These are phyloP conservation scores for Radiomyces spectabilis DNA, from an alignment of 192 early-diverging fungal genomes.

Conservation along the genomic window DNA sequence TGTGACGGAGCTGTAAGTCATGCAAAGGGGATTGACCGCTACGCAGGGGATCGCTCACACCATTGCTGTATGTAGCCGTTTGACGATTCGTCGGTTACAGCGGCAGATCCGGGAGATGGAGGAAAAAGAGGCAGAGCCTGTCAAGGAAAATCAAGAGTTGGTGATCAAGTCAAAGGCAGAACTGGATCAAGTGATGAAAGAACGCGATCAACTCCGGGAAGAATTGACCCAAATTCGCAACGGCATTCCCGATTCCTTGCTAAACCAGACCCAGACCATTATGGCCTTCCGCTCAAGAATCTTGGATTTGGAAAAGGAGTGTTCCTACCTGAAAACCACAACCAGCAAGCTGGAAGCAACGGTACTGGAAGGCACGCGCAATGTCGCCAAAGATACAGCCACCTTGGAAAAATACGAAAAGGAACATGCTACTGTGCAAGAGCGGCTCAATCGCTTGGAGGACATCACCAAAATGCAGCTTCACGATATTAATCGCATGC, in stretches of 20 bases:
- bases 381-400: constrained; percentile 29
- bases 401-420: constrained; percentile 15
- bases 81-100: constrained; percentile 22
- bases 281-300: constrained; percentile 29
- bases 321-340: constrained; percentile 19
- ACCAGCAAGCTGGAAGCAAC: constrained; percentile 12
- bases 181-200: constrained; percentile 18
- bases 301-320: constrained; percentile 29
- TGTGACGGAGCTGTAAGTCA: constrained; percentile 23
- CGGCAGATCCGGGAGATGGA: constrained; percentile 26
- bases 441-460: constrained; percentile 27
- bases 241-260: constrained; percentile 24
- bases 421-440: constrained; percentile 11
- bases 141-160: constrained; percentile 1
- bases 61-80: constrained; percentile 4
- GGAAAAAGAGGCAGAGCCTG: constrained; percentile 2
- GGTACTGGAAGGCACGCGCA: constrained; percentile 17
- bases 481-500: constrained; percentile 43
- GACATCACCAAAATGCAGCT: constrained; percentile 35
- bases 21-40: constrained; percentile 3
- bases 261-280: constrained; percentile 24
- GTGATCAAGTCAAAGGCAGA: constrained; percentile 5
- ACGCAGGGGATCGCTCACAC: too few species aligned
- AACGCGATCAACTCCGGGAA: constrained; percentile 15
- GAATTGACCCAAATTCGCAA: constrained; percentile 24